These are phyloP conservation scores for Populus tremula DNA, from an alignment of 345 rosid genomes.

Conservation along the genomic window DNA sequence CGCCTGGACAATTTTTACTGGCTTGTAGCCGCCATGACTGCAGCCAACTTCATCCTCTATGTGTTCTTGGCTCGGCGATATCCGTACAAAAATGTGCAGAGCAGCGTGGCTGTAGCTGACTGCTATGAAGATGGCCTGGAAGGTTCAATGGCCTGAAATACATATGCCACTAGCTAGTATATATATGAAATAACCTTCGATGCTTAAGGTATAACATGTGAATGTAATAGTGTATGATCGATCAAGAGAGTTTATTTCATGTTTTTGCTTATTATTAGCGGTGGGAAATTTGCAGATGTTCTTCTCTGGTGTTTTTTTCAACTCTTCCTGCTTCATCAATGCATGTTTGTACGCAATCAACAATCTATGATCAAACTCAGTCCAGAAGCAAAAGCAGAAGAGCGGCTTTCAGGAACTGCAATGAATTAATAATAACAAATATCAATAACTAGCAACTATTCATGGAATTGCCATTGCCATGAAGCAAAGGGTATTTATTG, in stretches of 20 bases:
- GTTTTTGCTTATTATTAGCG: background rate
- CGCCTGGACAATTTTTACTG: constrained; percentile 73
- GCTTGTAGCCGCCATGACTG: constrained; percentile 54
- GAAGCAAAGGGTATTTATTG: too few species aligned
- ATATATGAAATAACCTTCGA: background rate
- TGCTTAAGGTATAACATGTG: background rate
- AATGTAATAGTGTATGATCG: background rate
- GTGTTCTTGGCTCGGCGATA: constrained; percentile 56
- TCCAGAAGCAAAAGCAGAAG: too few species aligned
- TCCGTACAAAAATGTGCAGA: constrained; percentile 73
- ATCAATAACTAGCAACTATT: too few species aligned
- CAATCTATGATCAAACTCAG: background rate
- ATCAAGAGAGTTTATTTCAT: background rate
- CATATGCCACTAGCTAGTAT: background rate
- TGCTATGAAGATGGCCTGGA: constrained; percentile 41
- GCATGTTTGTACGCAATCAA: background rate
- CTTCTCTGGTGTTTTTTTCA: background rate
- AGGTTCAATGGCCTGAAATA: constrained; percentile 19
- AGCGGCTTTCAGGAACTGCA: too few species aligned
- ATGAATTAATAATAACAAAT: too few species aligned
- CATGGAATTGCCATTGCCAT: too few species aligned
- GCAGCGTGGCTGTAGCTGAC: constrained; percentile 58
- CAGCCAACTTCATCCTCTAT: constrained; percentile 50
- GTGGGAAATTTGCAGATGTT: background rate
- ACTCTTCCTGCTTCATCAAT: background rate